Evolutionary conservation across 1,139 yeast genomes (phyloP).

Genomic region (Pichia sp.): DNA sequence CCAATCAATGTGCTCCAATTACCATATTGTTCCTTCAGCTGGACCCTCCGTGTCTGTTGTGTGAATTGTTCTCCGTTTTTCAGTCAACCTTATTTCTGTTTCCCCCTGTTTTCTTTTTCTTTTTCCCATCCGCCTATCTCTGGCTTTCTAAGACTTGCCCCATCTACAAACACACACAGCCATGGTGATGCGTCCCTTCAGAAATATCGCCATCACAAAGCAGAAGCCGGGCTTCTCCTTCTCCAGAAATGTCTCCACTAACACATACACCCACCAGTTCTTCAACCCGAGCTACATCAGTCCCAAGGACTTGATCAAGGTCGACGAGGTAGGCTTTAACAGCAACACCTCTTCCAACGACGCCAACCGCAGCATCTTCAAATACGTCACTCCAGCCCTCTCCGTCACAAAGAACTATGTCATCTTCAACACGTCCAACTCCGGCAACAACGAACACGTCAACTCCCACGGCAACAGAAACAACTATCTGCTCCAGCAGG

Average conservation of each 20-base stretch:
- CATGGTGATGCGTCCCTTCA: constrained; percentile 18
- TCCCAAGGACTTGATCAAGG: constrained; percentile 25
- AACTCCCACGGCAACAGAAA: constrained; percentile 18
- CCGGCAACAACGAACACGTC: not conserved
- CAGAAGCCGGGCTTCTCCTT: constrained; percentile 14
- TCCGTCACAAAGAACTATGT: constrained; percentile 29
- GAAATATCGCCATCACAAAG: constrained; percentile 14
- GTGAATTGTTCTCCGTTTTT: not conserved
- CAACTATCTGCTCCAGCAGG: constrained; percentile 1
- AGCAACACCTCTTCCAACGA: constrained; percentile 16
- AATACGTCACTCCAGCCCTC: constrained; percentile 24
- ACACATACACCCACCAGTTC: constrained; percentile 26
- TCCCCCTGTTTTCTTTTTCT: no score
- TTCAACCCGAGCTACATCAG: constrained; percentile 31
- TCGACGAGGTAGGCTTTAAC: constrained; percentile 26
- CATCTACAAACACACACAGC: not conserved
- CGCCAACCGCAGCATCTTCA: constrained; percentile 21
- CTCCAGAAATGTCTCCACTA: constrained; percentile 20
- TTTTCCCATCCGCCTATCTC: not conserved
- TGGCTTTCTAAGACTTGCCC: not conserved
- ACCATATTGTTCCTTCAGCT: not conserved
- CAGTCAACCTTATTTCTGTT: no score
- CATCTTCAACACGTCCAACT: constrained; percentile 21
- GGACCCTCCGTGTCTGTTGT: not conserved
- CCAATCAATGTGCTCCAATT: not conserved